Percentiles rank a stretch among this genome's conserved stretches.
Conservation (phyloP, 352 stramenopile genomes). For the Globisporangium barbulae region DNA sequence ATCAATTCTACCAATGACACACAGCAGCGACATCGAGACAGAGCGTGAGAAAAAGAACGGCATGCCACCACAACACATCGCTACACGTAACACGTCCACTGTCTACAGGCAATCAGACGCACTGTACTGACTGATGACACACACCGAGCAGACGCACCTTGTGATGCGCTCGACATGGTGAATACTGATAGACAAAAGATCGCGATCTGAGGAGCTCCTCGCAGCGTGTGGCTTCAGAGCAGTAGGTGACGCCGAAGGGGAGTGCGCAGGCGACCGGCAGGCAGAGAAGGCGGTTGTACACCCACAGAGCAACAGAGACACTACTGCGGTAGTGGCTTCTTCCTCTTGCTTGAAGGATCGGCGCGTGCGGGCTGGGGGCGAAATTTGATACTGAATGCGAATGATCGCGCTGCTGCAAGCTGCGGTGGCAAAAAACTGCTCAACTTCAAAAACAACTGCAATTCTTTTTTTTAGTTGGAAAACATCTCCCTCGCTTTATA, state of each 20-base stretch:
- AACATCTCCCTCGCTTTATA: neutral
- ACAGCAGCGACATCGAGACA: neutral
- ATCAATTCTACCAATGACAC: constrained; percentile 4
- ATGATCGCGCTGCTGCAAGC: constrained; percentile 8
- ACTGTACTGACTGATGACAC: neutral
- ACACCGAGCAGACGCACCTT: neutral
- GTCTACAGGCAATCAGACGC: neutral
- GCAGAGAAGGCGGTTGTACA: neutral
- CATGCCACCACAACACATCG: neutral
- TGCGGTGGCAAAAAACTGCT: neutral
- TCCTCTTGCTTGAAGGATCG: neutral
- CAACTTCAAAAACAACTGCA: constrained; percentile 4
- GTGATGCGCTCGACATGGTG: constrained; percentile 13
- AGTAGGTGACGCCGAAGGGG: neutral
- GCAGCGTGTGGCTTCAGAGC: neutral
- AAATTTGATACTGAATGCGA: constrained; percentile 12
- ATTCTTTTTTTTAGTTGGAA: constrained; percentile 2
- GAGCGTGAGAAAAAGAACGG: neutral
- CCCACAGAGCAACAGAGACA: neutral
- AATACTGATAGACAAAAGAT: constrained; percentile 7
- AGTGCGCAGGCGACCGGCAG: neutral
- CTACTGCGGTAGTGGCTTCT: neutral
- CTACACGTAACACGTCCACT: neutral
- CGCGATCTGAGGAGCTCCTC: constrained; percentile 2
- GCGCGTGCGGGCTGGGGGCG: constrained; percentile 1